A percentile compares a stretch with the other conserved stretches of the same genome.
phyloP scores from a whole-genome alignment of 306 rosid genomes.

The Fagus sylvatica region DNA sequence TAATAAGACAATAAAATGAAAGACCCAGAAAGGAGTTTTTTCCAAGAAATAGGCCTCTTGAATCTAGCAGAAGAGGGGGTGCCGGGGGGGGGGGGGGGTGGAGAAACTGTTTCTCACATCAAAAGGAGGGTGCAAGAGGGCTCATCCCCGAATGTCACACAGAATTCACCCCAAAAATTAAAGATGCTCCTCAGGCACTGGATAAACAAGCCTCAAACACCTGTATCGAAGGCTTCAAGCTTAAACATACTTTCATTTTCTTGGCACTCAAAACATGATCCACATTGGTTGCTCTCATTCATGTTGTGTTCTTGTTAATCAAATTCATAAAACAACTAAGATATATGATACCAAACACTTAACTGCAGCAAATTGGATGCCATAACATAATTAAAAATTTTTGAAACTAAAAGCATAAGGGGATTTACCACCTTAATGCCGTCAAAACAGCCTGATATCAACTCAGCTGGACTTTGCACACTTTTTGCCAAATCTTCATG shows the following conservation, averaged over 20 bases:
- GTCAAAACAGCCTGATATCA: constrained; percentile 67
- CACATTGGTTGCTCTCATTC: background rate
- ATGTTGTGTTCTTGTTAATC: background rate
- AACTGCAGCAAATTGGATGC: background rate
- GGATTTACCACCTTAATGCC: constrained; percentile 59
- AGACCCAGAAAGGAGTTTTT: too few relatives aligned
- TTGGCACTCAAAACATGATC: background rate
- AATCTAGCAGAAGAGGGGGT: background rate
- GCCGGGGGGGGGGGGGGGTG: too few relatives aligned
- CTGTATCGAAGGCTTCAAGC: background rate
- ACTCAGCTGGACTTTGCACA: constrained; percentile 60
- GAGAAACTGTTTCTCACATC: background rate
- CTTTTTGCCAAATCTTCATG: constrained; percentile 62
- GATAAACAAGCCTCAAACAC: background rate
- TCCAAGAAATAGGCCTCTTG: too few relatives aligned
- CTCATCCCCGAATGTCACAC: background rate
- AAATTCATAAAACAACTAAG: background rate
- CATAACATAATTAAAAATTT: constrained; percentile 9
- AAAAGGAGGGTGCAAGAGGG: background rate
- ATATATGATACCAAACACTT: background rate
- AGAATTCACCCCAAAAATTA: background rate
- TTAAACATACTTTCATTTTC: background rate
- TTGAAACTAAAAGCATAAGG: background rate
- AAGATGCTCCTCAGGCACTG: background rate
- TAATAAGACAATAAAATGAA: too few relatives aligned